Evolutionary conservation across 73 alveolate genomes (phyloP), one percentile per base, ranked within the genome.

Genomic region (Symbiodinium natans): DNA sequence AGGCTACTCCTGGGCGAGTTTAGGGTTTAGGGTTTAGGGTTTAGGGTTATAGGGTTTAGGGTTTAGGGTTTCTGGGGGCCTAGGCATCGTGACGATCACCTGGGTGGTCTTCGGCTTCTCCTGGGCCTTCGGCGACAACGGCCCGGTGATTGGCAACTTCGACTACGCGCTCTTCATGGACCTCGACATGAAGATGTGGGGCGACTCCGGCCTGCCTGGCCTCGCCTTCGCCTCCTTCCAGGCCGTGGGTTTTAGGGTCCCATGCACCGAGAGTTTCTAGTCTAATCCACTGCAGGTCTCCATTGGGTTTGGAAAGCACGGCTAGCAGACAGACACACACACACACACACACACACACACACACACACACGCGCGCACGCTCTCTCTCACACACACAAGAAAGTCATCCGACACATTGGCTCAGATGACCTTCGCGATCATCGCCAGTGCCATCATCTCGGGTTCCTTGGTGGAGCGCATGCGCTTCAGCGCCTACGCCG

Each of bases 101-200:
- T 87, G 95, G 95, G 71, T 56, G 46, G 86, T 87, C 25, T 27
- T 87, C 8, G 95, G 95, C 10, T 87, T 87, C 34, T 87, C 95
- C n/a, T 59, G 84, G 86, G 95, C 95, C 73, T 87, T 87, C 46
- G 95, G 95, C 2, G 85, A 86, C 83, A 56, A 56, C n/a, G 93
- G 93, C n/a, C 29, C 74, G 74, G 6, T 83, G 74, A 23, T 83
- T 11, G 92, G 92, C 41, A 83, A 83, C 92, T 83, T 83, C 10
- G 92, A 31, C 27, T n/a, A 33, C 85, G 42, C 87, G 3, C 42
- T 36, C 56, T 36, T 21, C 34, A 31, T 36, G 52, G 8, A 33
- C 36, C 34, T 33, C 33, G 36, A 15, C 87, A 19, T 31, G 36
- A 6, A 31, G 87, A 17, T 43, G 15, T 80, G 87, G 87, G 34